These are phyloP conservation scores for Tolypocladium guangdongense DNA, from an alignment of 2,329 filamentous ascomycete genomes.

Conservation along the genomic window DNA sequence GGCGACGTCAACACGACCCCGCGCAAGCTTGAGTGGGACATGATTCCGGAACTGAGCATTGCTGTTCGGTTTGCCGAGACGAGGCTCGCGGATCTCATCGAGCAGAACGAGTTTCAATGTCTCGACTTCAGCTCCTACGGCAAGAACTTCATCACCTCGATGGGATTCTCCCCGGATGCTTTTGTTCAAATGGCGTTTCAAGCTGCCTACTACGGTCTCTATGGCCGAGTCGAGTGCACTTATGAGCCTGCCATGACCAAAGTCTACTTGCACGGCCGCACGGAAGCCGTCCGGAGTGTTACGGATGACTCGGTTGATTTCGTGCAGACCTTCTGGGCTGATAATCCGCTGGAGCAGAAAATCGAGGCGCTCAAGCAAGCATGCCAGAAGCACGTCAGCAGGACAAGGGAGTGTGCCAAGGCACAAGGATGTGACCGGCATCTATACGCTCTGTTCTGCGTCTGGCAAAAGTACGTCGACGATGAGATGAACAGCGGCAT, in stretches of 20 bases:
- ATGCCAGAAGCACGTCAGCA: conserved; percentile 68
- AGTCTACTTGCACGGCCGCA: conserved; percentile 81
- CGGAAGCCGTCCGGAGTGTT: conserved; percentile 83
- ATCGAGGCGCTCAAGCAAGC: conserved; percentile 76
- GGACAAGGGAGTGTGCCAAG: conserved; percentile 77
- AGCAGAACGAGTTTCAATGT: conserved; percentile 92
- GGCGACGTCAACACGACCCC: conserved; percentile 89
- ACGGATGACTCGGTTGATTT: conserved; percentile 78
- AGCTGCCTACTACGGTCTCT: conserved; percentile 93
- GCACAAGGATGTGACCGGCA: conserved; percentile 88
- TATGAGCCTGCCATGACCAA: conserved; percentile 99
- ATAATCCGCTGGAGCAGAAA: conserved; percentile 73
- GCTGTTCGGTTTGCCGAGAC: conserved; percentile 94
- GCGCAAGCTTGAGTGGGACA: conserved; percentile 95
- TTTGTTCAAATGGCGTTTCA: conserved; percentile 99
- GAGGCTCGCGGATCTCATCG: conserved; percentile 82
- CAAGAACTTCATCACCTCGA: conserved; percentile 94
- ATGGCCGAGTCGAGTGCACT: conserved; percentile 85
- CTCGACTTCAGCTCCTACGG: conserved; percentile 83
- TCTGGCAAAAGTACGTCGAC: conserved; percentile 86
- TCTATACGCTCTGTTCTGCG: conserved; percentile 83
- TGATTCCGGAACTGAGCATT: conserved; percentile 82
- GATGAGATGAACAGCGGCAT: conserved; percentile 43
- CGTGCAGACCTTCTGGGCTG: conserved; percentile 88
- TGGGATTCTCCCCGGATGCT: conserved; percentile 93